phyloP scores from a whole-genome alignment of 2,329 filamentous ascomycete species.

The Cryphonectria carpinicola region DNA sequence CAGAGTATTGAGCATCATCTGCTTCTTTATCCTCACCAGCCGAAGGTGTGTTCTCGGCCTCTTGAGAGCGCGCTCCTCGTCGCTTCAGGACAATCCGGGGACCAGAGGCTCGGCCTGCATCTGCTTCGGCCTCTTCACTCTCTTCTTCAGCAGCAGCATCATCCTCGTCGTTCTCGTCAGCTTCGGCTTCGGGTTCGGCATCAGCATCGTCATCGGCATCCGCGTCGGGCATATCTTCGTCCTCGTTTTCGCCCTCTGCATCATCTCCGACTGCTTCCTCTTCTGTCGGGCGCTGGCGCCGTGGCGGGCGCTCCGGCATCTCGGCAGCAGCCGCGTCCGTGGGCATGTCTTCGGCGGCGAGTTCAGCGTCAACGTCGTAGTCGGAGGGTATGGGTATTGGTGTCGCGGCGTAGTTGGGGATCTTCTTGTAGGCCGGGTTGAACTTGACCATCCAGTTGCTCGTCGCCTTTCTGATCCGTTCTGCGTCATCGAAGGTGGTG shows the following conservation, averaged over 20 bases:
- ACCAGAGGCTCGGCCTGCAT: conserved; percentile 24
- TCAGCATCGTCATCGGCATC: conserved; percentile 40
- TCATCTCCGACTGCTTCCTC: conserved; percentile 29
- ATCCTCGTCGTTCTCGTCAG: conserved; percentile 37
- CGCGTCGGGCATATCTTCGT: conserved; percentile 36
- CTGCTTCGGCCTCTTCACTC: conserved; percentile 36
- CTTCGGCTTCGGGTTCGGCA: conserved; percentile 39
- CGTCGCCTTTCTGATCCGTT: conserved; percentile 82
- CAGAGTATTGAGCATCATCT: conserved; percentile 59
- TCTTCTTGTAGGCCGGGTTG: conserved; percentile 78
- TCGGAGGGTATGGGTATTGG: conserved; percentile 74
- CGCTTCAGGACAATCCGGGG: conserved; percentile 28
- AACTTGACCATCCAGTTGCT: conserved; percentile 87
- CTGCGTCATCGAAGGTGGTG: conserved; percentile 78
- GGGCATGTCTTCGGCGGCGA: conserved; percentile 22
- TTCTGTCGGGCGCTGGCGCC: conserved; percentile 26
- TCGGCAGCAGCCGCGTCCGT: conserved; percentile 21
- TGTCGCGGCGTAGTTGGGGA: conserved; percentile 68
- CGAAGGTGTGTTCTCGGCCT: conserved; percentile 37
- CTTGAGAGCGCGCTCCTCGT: conserved; percentile 33
- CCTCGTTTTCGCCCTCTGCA: conserved; percentile 35
- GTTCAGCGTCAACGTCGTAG: conserved; percentile 33
- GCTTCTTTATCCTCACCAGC: conserved; percentile 44
- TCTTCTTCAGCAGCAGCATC: conserved; percentile 40
- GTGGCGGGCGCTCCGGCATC: conserved; percentile 25